phyloP scores from a whole-genome alignment of 2,329 filamentous ascomycete genomes.

The Magnaporthales sp. region DNA sequence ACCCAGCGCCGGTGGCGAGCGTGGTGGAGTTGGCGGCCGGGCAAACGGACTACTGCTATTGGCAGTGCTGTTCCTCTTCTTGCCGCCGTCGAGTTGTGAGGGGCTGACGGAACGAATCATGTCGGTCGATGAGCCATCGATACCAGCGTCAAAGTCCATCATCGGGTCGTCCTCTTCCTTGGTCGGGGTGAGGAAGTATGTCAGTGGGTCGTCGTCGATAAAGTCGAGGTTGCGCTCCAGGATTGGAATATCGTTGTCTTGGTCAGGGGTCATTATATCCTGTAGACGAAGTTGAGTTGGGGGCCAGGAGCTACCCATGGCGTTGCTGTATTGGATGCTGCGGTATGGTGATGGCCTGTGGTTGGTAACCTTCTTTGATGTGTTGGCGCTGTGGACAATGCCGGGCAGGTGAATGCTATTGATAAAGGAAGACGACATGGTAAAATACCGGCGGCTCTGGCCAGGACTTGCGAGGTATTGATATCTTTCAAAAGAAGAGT shows the following conservation, averaged over 20 bases:
- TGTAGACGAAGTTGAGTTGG: constrained; percentile 40
- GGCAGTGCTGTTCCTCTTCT: constrained; percentile 13
- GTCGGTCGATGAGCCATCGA: constrained; percentile 40
- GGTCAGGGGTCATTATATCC: constrained; percentile 28
- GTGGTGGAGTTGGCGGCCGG: constrained; percentile 29
- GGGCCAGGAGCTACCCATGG: constrained; percentile 32
- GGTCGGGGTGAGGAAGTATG: constrained; percentile 46
- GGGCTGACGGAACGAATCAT: constrained; percentile 47
- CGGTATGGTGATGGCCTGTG: constrained; percentile 2
- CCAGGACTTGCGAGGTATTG: background rate
- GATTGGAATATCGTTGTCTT: constrained; percentile 28
- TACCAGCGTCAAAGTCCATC: constrained; percentile 48
- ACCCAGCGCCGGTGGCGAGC: constrained; percentile 24
- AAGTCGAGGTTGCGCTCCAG: constrained; percentile 20
- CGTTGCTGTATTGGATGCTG: background rate
- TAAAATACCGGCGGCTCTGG: background rate
- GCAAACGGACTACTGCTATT: background rate
- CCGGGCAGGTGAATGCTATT: constrained; percentile 3
- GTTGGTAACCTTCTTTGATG: background rate
- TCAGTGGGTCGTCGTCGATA: constrained; percentile 44
- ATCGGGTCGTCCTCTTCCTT: constrained; percentile 31
- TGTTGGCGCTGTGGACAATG: constrained; percentile 3
- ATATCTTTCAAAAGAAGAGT: background rate
- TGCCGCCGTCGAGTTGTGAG: constrained; percentile 42
- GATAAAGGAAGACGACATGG: constrained; percentile 1